Conservation (phyloP, 345 rosid species). For the Carallia pectinifolia region DNA sequence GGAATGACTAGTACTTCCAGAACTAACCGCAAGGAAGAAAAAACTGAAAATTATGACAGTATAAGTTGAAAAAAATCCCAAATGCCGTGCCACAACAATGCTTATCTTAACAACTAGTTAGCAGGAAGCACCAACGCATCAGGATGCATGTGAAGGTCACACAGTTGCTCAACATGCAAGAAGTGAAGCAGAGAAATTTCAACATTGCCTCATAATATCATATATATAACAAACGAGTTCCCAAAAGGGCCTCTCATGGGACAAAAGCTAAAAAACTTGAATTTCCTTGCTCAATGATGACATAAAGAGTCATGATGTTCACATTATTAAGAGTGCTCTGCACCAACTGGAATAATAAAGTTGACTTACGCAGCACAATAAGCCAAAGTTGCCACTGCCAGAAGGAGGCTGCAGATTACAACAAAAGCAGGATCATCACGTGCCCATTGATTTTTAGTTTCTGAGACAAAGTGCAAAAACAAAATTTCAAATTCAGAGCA, state of each 20-base stretch:
- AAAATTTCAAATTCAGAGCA: slow-evolving; percentile 4
- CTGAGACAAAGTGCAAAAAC: slow-evolving; percentile 42
- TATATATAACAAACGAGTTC: slow-evolving; percentile 1
- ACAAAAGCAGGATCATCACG: slow-evolving; percentile 99
- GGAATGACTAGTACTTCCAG: neutral
- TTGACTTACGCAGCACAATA: slow-evolving; percentile 95
- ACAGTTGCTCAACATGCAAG: neutral
- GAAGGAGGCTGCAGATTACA: slow-evolving; percentile 88
- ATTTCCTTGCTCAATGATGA: neutral
- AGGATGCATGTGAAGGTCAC: neutral
- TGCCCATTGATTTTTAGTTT: slow-evolving; percentile 99
- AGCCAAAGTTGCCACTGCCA: slow-evolving; percentile 75
- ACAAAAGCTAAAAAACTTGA: neutral
- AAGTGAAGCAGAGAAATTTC: neutral
- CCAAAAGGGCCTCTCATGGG: neutral
- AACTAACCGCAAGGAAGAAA: neutral
- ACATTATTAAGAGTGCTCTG: neutral
- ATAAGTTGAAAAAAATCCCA: neutral
- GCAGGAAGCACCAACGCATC: neutral
- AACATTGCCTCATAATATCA: slow-evolving; percentile 1
- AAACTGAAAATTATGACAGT: neutral
- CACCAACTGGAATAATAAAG: neutral
- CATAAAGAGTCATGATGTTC: neutral
- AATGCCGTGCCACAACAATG: neutral
- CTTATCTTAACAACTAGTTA: slow-evolving; percentile 1